A percentile compares a stretch with the other conserved stretches of the same genome.
Evolutionary conservation across 805 yeast genomes (phyloP).

Genomic region (Jamesozyma spencerorum): DNA sequence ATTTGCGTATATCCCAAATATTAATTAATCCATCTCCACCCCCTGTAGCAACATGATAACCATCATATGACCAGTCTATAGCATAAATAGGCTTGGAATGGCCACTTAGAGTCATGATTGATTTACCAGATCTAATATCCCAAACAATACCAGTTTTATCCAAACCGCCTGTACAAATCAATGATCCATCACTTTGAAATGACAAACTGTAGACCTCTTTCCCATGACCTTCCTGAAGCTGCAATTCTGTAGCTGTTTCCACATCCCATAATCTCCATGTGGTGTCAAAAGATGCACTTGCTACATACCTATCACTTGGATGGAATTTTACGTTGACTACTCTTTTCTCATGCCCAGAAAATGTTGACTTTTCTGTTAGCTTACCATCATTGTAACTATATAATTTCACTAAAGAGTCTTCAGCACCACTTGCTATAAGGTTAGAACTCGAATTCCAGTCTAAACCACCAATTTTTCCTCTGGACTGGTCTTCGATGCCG

Average conservation of each 20-base stretch:
- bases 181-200: slow-evolving; percentile 69
- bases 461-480: slow-evolving; percentile 61
- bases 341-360: slow-evolving; percentile 44
- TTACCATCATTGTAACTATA: slow-evolving; percentile 23
- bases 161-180: slow-evolving; percentile 66
- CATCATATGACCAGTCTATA: slow-evolving; percentile 68
- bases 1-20: slow-evolving; percentile 75
- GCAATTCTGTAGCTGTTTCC: slow-evolving; percentile 38
- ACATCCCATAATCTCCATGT: slow-evolving; percentile 90
- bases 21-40: slow-evolving; percentile 74
- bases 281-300: slow-evolving; percentile 69
- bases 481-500: slow-evolving; percentile 25
- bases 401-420: slow-evolving; percentile 35
- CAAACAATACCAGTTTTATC: slow-evolving; percentile 69
- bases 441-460: slow-evolving; percentile 45
- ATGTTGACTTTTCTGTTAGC: slow-evolving; percentile 16
- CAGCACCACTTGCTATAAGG: slow-evolving; percentile 37
- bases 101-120: slow-evolving; percentile 48
- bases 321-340: slow-evolving; percentile 57
- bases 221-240: slow-evolving; percentile 79
- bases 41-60: slow-evolving; percentile 69
- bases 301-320: slow-evolving; percentile 48
- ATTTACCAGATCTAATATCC: slow-evolving; percentile 77
- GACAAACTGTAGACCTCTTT: slow-evolving; percentile 55
- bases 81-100: slow-evolving; percentile 68